Percentiles rank a stretch among this genome's conserved stretches.
Conservation (phyloP, 2,329 filamentous ascomycete species). For the Gnomoniopsis sp. region DNA sequence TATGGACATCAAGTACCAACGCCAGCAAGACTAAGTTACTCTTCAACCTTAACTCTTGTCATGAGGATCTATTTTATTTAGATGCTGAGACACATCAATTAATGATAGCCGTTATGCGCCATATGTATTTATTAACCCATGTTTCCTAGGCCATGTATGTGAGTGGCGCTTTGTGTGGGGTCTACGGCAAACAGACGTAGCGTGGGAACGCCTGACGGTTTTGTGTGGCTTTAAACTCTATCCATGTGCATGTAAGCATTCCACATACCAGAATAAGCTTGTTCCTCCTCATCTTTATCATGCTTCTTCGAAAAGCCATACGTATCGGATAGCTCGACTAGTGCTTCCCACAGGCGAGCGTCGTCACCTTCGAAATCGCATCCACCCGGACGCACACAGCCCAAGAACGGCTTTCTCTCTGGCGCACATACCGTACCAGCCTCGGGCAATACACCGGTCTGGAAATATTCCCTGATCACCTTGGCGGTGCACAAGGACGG, state of each 20-base stretch:
- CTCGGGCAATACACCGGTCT: neutral
- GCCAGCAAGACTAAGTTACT: no score
- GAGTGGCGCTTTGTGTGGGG: no score
- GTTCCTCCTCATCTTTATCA: neutral
- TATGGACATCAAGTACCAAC: no score
- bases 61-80: no score
- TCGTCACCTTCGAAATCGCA: neutral
- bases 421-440: neutral
- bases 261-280: neutral
- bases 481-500: slow-evolving; percentile 4
- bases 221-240: neutral
- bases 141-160: no score
- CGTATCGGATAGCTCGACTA: slow-evolving; percentile 3
- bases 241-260: neutral
- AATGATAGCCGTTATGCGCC: no score
- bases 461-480: neutral
- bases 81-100: no score
- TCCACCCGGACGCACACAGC: neutral
- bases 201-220: no score
- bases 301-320: slow-evolving; percentile 4
- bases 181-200: no score
- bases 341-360: neutral
- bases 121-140: no score
- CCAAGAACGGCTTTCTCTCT: slow-evolving; percentile 3
- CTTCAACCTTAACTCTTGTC: no score